Conservation (phyloP, 176 grass and related monocot species). For the Rhipidocladum racemiflorum region DNA sequence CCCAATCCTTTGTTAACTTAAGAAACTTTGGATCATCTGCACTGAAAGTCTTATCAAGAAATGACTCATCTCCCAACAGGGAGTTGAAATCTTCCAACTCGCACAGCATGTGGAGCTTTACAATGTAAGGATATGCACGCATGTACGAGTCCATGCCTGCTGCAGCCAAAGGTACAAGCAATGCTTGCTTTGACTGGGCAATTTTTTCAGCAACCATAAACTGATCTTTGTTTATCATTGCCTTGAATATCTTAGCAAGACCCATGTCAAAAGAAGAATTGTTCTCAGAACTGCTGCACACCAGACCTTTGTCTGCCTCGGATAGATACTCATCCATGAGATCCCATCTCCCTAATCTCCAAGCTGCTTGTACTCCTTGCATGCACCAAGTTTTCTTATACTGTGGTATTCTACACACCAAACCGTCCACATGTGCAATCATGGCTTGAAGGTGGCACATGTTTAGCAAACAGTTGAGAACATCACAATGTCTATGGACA, state of each 20-base stretch:
- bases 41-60: slow-evolving; percentile 70
- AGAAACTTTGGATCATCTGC: slow-evolving; percentile 64
- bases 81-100: slow-evolving; percentile 85
- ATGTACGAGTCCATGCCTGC: slow-evolving; percentile 98
- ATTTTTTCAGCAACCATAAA: slow-evolving; percentile 80
- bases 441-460: slow-evolving; percentile 97
- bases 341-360: slow-evolving; percentile 96
- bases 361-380: slow-evolving; percentile 94
- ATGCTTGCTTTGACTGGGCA: slow-evolving; percentile 74
- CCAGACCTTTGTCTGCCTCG: slow-evolving; percentile 54
- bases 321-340: slow-evolving; percentile 92
- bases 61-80: slow-evolving; percentile 72
- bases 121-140: slow-evolving; percentile 96
- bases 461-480: slow-evolving; percentile 94
- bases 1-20: slow-evolving; percentile 83
- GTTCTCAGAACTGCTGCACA: slow-evolving; percentile 56
- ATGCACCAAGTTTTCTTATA: slow-evolving; percentile 92
- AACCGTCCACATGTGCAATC: slow-evolving; percentile 93
- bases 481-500: slow-evolving; percentile 93
- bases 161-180: slow-evolving; percentile 86
- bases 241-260: slow-evolving; percentile 96
- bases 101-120: slow-evolving; percentile 92
- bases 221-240: slow-evolving; percentile 90
- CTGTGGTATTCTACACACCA: slow-evolving; percentile 70
- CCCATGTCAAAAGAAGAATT: slow-evolving; percentile 93